These are phyloP conservation scores for Peterozyma xylosa DNA, from an alignment of 805 yeast species.

Conservation along the genomic window DNA sequence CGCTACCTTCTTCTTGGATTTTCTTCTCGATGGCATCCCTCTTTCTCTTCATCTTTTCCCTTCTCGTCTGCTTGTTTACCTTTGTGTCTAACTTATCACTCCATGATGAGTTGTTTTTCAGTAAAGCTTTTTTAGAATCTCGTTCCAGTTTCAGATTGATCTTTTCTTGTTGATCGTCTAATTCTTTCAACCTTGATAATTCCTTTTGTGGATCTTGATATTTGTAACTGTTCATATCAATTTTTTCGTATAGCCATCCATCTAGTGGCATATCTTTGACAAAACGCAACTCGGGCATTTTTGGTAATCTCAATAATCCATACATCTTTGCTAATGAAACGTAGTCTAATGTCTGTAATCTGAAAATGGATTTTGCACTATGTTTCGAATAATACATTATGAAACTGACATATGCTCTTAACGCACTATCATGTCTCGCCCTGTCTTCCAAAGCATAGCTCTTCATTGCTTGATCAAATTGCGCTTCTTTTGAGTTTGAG, in stretches of 20 bases:
- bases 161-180: constrained; percentile 36
- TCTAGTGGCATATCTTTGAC: constrained; percentile 51
- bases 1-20: constrained; percentile 35
- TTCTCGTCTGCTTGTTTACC: constrained; percentile 54
- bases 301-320: constrained; percentile 78
- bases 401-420: constrained; percentile 76
- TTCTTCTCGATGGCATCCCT: constrained; percentile 60
- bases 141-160: constrained; percentile 21
- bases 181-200: constrained; percentile 45
- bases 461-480: constrained; percentile 24
- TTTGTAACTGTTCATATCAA: constrained; percentile 61
- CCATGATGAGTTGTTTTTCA: constrained; percentile 67
- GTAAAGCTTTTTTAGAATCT: constrained; percentile 33
- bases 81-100: constrained; percentile 60
- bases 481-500: constrained; percentile 11
- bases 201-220: constrained; percentile 66
- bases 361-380: constrained; percentile 78
- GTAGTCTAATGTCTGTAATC: constrained; percentile 65
- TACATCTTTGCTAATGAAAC: constrained; percentile 65
- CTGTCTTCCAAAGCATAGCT: constrained; percentile 68
- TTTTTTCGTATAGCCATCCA: constrained; percentile 61
- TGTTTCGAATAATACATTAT: constrained; percentile 83
- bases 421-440: constrained; percentile 72
- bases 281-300: constrained; percentile 82
- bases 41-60: constrained; percentile 59